Evolutionary conservation across 2,329 filamentous ascomycete species (phyloP), one percentile per base, ranked within the genome.

Genomic region (Paecilomyces dactylethromorphus): DNA sequence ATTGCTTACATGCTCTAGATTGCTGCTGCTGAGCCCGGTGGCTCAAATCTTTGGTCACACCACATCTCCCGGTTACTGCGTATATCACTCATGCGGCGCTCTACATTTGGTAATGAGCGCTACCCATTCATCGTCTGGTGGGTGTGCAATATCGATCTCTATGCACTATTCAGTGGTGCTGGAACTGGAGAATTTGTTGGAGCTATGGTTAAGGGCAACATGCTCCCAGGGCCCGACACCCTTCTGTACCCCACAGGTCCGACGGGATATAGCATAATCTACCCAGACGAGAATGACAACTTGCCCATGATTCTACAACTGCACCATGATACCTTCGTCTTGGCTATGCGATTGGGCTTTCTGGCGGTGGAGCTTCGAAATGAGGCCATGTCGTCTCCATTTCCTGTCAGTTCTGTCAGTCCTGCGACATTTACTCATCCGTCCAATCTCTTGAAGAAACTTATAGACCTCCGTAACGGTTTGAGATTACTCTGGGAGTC

Each of bases 41-140:
- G 75, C 15, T 74, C 78, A 15, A 80, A 79, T 54, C 74, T 84
- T 63, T 85, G 81, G 81, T 78, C 80, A 29, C 77, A 81, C 56
- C 81, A 85, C 63, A 74, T 84, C 55, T 78, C 78, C 29, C 81
- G 80, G 39, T 70, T 85, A 3, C 69, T 79, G 8, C 77, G 77
- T 55, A 81, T 84, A 52, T 74, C 79, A 1, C 67, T 79, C 24
- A 74, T 82, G 58, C 75, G 82, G 59, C 74, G 71, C 24, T 70
- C 78, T n/a, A 69, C 75, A n/a, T 71, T 76, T 58, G 72, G 73
- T 10, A 70, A 67, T 2, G 81, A 82, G 60, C 72, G 73, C 29
- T 79, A 79, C 59, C 77, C 78, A 2, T 82, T 81, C 62, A 74
- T 84, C 4, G 67, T 84, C 15, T 84, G 82, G 81, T 79, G 76